Evolutionary conservation across 768 basidiomycete genomes (phyloP), one percentile per base, ranked within the genome.

Genomic region (Mycena vitilis): DNA sequence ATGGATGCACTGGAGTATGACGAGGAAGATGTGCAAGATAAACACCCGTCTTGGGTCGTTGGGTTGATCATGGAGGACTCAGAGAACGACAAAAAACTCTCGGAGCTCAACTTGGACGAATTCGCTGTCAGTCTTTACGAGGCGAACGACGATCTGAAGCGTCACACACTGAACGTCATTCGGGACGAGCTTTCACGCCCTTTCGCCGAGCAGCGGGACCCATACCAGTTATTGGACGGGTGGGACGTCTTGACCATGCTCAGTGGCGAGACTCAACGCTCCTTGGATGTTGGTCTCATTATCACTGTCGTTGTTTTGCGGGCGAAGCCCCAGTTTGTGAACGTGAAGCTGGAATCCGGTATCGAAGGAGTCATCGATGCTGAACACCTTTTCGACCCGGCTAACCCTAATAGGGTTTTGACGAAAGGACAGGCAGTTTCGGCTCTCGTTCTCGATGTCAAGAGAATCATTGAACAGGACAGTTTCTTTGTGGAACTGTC

Each of bases 1-100:
- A 94, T 95, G 22, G 96, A 98, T 79, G 95, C 97, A 6, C 86
- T 99, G 16, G 98, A 98, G 75, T 86, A 95, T n/a, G 98, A 99
- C 72, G 96, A 97, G 74, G 98, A 99, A 78, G 98, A 99, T 80
- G 86, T 95, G 40, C 93, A 94, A 63, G 94, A 95, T 71, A 90
- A 93, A 74, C 94, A 97, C 76, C 94, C 96, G 34, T 99, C 98
- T 2, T 90, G 92, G 72, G 92, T 94, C 10, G 95, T 99, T 52
- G 87, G 88, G 16, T 80, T 90, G 53, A 91, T 99, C 76, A 95
- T 98, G 91, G 85, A 88, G 48, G 95, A 97, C 76, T 82, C 80
- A 34, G 91, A 95, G 68, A 90, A 88, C 71, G 91, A 88, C 64
- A 87, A 85, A 74, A 97, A 96, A 80, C 83, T 99, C 18, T 86